Evolutionary conservation across 2,329 filamentous ascomycete species (phyloP).

Genomic region (Paraphoma sp.): DNA sequence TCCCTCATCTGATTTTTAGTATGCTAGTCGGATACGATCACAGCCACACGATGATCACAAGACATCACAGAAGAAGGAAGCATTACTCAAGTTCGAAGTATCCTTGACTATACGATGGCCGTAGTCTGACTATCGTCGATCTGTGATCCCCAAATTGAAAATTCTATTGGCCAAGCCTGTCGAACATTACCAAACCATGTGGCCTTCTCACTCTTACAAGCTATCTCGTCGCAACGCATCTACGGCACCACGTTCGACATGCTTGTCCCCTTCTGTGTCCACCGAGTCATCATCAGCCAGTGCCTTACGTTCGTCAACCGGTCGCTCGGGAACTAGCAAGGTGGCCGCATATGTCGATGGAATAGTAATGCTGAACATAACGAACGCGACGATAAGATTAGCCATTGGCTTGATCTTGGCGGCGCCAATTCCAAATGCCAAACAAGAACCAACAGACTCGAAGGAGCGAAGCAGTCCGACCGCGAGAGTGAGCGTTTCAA

Average conservation of each 20-base stretch:
- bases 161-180: too few relatives aligned
- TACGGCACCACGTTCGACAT: neutral
- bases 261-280: neutral
- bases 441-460: conserved; percentile 56
- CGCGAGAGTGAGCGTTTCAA: conserved; percentile 59
- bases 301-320: conserved; percentile 18
- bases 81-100: too few relatives aligned
- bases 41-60: too few relatives aligned
- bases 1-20: neutral
- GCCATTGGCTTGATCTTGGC: conserved; percentile 55
- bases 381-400: conserved; percentile 58
- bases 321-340: conserved; percentile 28
- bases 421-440: conserved; percentile 58
- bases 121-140: too few relatives aligned
- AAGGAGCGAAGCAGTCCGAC: conserved; percentile 58
- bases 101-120: too few relatives aligned
- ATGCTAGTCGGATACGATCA: too few relatives aligned
- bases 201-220: neutral
- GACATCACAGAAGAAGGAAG: too few relatives aligned
- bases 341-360: conserved; percentile 33
- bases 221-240: neutral
- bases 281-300: conserved; percentile 7
- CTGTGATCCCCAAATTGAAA: too few relatives aligned
- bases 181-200: neutral
- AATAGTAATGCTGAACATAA: conserved; percentile 54